These are phyloP conservation scores for Gaultheria prostrata DNA, from an alignment of 148 eudicot genomes.

Conservation along the genomic window DNA sequence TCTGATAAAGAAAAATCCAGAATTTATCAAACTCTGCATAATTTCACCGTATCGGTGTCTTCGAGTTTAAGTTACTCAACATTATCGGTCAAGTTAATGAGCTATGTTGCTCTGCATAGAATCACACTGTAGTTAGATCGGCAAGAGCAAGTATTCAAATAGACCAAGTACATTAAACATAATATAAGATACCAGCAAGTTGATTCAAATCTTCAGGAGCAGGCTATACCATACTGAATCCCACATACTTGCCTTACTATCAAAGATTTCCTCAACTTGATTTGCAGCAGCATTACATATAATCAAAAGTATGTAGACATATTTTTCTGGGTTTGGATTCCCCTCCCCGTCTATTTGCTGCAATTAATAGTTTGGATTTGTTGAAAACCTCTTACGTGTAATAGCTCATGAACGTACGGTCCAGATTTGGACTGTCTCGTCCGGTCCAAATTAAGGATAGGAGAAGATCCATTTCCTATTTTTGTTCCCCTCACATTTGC, in stretches of 20 bases:
- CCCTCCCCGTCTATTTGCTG: too few species aligned
- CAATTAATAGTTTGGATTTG: too few species aligned
- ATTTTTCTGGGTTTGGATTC: too few species aligned
- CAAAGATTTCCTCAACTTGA: background rate
- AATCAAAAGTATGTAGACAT: background rate
- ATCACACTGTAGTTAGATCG: background rate
- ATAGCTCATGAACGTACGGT: too few species aligned
- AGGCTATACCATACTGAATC: background rate
- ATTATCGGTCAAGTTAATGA: background rate
- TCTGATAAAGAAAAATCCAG: too few species aligned
- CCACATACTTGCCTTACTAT: background rate
- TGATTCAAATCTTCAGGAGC: background rate
- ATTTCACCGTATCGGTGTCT: background rate
- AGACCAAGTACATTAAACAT: too few species aligned
- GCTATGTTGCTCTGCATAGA: background rate
- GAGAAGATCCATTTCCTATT: too few species aligned
- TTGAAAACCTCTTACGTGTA: too few species aligned
- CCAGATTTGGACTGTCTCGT: too few species aligned
- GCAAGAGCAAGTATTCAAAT: background rate
- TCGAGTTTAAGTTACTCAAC: background rate
- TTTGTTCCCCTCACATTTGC: background rate
- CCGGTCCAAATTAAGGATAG: too few species aligned
- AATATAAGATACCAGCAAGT: background rate
- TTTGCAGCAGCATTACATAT: background rate
- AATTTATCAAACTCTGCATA: background rate